Conservation (phyloP, 2,329 filamentous ascomycete species). For the Fusarium pseudograminearum region DNA sequence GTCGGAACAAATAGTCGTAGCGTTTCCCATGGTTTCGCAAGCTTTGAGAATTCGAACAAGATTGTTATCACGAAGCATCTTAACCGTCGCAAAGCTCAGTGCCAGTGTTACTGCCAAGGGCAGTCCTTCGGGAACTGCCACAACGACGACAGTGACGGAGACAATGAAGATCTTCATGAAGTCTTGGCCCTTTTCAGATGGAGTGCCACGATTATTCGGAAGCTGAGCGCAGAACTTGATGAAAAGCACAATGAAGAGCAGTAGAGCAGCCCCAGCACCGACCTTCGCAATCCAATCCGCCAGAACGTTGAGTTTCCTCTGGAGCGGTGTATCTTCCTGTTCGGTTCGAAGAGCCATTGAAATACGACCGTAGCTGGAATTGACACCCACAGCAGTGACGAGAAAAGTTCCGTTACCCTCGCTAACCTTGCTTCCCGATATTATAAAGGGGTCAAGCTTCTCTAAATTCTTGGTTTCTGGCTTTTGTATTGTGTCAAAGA, state of each 20-base stretch:
- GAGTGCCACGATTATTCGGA: conserved; percentile 59
- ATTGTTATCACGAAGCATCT: conserved; percentile 78
- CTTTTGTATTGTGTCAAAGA: conserved; percentile 65
- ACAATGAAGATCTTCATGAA: conserved; percentile 75
- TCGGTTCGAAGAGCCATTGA: conserved; percentile 67
- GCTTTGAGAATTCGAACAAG: conserved; percentile 74
- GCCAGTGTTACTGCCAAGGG: conserved; percentile 76
- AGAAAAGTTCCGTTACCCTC: conserved; percentile 67
- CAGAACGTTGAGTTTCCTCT: conserved; percentile 62
- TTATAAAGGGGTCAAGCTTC: conserved; percentile 74
- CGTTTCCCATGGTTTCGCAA: conserved; percentile 80
- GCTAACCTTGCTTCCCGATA: conserved; percentile 66
- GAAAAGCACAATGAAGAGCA: conserved; percentile 81
- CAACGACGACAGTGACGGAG: conserved; percentile 74
- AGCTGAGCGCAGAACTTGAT: conserved; percentile 80
- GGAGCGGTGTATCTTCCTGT: conserved; percentile 65
- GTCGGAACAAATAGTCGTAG: conserved; percentile 81
- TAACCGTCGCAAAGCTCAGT: conserved; percentile 75
- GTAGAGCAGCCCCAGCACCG: conserved; percentile 74
- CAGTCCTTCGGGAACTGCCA: conserved; percentile 75
- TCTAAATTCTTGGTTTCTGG: conserved; percentile 54
- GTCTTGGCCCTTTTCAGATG: conserved; percentile 67
- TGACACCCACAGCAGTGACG: conserved; percentile 66
- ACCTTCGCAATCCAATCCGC: conserved; percentile 53
- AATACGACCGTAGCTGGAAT: conserved; percentile 67